Evolutionary conservation across 306 rosid genomes (phyloP), one percentile per base, ranked within the genome.

Genomic region (Elaeagnus macrophylla): DNA sequence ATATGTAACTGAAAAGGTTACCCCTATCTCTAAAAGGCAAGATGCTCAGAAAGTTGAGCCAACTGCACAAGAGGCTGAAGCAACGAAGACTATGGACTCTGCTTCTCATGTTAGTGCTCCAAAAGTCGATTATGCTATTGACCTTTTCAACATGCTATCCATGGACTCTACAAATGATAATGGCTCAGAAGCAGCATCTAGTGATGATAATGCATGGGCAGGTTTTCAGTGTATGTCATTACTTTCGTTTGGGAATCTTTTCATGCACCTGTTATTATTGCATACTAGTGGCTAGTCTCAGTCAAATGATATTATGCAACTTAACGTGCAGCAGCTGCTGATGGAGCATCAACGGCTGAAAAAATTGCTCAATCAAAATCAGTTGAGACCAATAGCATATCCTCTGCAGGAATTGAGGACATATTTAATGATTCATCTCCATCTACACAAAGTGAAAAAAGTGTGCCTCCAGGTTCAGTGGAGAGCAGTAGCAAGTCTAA

Each of bases 71-170:
- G 83, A 73, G 68, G 73, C 76, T 62, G 94, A 76, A 64, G 77
- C 66, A 55, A 53, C 72, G 56, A 87, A 71, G 72, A 67, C 71
- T 62, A 53, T 65, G 47, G 77, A 81, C 13, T 35, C 77, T 51
- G 72, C 72, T 72, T 72, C 83, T 38, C 71, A 36, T 62, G 72
- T 68, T 65, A 72, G 79, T 72, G 75, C 71, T 55, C 81, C 85
- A 67, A 93, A 87, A 82, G 86, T 93, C 73, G 95, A 93, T 79
- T 93, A 67, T 79, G 99, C 99, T 18, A 84, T 80, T 42, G 95
- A 93, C 77, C 96, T 93, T 72, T 93, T 93, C 66, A 72, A 77
- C 73, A 71, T 93, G 88, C 78, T 93, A 60, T 81, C 99, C 7
- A 69, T 93, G 80, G 84, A 84, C 74, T 82, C 69, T 59, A 79